Evolutionary conservation across 495 filamentous ascomycete species (phyloP), one percentile per base, ranked within the genome.

Genomic region (Aspergillus funiculosus): DNA sequence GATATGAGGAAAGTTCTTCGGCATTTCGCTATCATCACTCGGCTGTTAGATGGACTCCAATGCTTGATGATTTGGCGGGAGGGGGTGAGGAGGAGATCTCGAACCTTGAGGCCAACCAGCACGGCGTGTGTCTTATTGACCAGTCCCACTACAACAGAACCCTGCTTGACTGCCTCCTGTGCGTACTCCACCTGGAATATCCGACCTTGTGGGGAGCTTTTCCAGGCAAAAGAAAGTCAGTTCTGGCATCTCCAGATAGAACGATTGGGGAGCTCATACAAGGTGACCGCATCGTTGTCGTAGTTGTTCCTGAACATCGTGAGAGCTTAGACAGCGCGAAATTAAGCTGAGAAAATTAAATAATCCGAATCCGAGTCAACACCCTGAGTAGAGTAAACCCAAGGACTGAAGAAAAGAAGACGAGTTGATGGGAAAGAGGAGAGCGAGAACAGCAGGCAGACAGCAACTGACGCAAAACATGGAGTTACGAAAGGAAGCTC

Each of bases 101-200:
- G 62, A 74, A 95, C 92, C 87, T 97, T 98, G 57, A 98, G 74
- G 56, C 92, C 92, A 58, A 92, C 89, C 39, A 98, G 81, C 45
- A 97, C 92, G 52, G 84, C 85, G 68, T 98, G 94, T 71, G 90
- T 95, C 75, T 97, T 95, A 82, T 88, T 95, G 54, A 88, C 87
- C 58, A 97, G 76, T 32, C 94, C 92, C 43, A 98, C 92, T 27
- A 96, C 94, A 11, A 96, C 92, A 32, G 92, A 97, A 57, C 92
- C 92, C 69, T 97, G 92, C 79, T 97, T 97, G 48, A 98, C 94
- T 54, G 92, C 92, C 76, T 97, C 92, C 64, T 85, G 83, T 54
- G 92, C 94, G 80, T 98, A 98, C 69, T 98, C 92, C 59, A 98
- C 91, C 69, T 98, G 92, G 68, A 97, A 98, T 76, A 98, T 96